Evolutionary conservation across 768 basidiomycete species (phyloP).

Genomic region (Sporobolomyces roseus): DNA sequence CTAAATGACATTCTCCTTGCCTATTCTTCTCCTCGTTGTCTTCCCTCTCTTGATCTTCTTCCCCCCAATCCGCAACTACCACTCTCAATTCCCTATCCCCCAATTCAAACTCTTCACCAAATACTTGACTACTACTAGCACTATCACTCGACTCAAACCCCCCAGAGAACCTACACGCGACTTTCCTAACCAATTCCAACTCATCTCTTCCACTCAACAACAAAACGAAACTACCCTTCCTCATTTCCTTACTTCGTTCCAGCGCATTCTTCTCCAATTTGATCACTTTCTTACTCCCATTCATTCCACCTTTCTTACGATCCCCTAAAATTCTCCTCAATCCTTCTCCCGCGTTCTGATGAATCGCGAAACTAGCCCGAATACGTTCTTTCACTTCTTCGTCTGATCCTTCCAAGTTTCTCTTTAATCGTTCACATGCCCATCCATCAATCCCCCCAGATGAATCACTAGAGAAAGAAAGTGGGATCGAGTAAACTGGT

Average conservation of each 20-base stretch:
- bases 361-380: background rate
- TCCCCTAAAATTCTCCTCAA: constrained; percentile 9
- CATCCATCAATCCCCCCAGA: constrained; percentile 11
- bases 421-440: constrained; percentile 15
- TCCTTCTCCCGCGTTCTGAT: background rate
- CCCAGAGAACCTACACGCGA: constrained; percentile 32
- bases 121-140: background rate
- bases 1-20: constrained; percentile 43
- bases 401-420: background rate
- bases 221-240: constrained; percentile 29
- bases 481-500: constrained; percentile 26
- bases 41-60: background rate
- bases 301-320: constrained; percentile 11
- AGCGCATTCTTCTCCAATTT: background rate
- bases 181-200: constrained; percentile 6
- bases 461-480: background rate
- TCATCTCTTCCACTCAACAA: constrained; percentile 30
- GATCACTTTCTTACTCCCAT: background rate
- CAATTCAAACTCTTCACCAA: background rate
- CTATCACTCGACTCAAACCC: background rate
- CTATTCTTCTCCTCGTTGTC: background rate
- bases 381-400: background rate
- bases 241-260: constrained; percentile 4
- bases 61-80: constrained; percentile 28
- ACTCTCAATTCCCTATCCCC: constrained; percentile 27